Conservation (phyloP, 2,329 filamentous ascomycete species). For the Colletotrichum filicis region DNA sequence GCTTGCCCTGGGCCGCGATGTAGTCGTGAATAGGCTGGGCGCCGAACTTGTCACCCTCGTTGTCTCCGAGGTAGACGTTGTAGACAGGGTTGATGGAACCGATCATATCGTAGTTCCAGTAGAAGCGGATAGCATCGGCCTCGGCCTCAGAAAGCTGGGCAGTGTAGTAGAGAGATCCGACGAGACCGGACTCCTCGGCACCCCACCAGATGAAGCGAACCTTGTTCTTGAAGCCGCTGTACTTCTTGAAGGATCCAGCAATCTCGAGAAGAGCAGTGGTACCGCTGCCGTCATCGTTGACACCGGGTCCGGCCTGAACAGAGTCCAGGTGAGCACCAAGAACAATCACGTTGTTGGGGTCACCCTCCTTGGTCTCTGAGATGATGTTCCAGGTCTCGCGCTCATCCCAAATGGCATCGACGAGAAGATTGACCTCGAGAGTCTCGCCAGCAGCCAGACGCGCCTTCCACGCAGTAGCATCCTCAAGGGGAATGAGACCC, state of each 20-base stretch:
- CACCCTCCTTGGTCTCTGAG: slow-evolving; percentile 54
- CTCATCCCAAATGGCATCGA: slow-evolving; percentile 50
- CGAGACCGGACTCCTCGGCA: slow-evolving; percentile 55
- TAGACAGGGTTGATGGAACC: slow-evolving; percentile 54
- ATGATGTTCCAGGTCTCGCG: slow-evolving; percentile 54
- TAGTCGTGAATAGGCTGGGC: slow-evolving; percentile 48
- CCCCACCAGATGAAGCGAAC: slow-evolving; percentile 57
- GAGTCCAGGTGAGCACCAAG: slow-evolving; percentile 54
- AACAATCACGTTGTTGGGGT: slow-evolving; percentile 54
- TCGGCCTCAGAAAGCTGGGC: slow-evolving; percentile 48
- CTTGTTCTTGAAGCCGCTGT: slow-evolving; percentile 53
- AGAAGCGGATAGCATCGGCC: slow-evolving; percentile 69
- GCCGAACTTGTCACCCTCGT: slow-evolving; percentile 48
- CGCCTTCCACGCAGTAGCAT: slow-evolving; percentile 48
- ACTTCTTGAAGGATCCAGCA: slow-evolving; percentile 48
- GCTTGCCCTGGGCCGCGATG: slow-evolving; percentile 47
- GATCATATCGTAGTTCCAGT: slow-evolving; percentile 81
- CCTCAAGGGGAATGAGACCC: slow-evolving; percentile 48
- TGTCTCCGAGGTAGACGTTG: slow-evolving; percentile 52
- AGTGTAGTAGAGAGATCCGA: slow-evolving; percentile 56
- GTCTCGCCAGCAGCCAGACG: slow-evolving; percentile 46
- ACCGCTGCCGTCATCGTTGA: slow-evolving; percentile 55
- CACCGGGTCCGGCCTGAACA: slow-evolving; percentile 51
- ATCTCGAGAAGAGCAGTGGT: slow-evolving; percentile 52
- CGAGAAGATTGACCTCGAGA: slow-evolving; percentile 47